Conservation (phyloP, 768 basidiomycete species). For the Holtermannia corniformis region DNA sequence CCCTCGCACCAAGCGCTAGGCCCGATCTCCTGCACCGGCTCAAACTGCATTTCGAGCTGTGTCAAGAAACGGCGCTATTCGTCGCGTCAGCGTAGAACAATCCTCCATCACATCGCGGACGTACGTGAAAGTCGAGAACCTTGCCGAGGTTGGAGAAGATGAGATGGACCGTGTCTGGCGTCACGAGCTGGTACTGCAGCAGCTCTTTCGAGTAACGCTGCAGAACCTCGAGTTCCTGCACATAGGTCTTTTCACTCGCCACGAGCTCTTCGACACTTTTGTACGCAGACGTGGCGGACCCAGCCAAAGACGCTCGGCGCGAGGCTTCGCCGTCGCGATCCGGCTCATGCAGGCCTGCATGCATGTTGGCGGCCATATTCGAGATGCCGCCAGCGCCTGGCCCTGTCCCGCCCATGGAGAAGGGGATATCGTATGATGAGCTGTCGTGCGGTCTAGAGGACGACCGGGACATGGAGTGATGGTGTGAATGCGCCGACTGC, state of each 20-base stretch:
- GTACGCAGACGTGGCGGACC: conserved; percentile 27
- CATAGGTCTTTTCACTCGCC: conserved; percentile 91
- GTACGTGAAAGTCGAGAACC: conserved; percentile 79
- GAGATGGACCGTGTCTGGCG: conserved; percentile 89
- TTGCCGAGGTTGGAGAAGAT: conserved; percentile 93
- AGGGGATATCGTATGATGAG: conserved; percentile 22
- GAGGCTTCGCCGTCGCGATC: conserved; percentile 13
- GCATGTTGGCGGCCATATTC: conserved; percentile 31
- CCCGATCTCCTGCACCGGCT: conserved; percentile 36
- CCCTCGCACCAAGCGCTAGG: conserved; percentile 37
- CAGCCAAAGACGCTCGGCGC: conserved; percentile 6
- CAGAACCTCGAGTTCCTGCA: conserved; percentile 91
- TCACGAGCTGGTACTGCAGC: conserved; percentile 70
- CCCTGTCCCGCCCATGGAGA: conserved; percentile 27
- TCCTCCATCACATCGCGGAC: conserved; percentile 1
- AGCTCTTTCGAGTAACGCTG: conserved; percentile 86
- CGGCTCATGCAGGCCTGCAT: conserved; percentile 26
- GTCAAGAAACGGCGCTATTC: conserved; percentile 40
- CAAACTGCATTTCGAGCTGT: conserved; percentile 39
- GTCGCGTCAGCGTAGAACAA: conserved; percentile 14
- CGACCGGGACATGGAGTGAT: conserved; percentile 14
- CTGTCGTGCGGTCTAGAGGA: conserved; percentile 4
- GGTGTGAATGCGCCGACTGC: conserved; percentile 9
- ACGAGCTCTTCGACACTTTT: conserved; percentile 65
- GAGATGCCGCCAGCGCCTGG: conserved; percentile 24